Conservation (phyloP, 352 stramenopile genomes). For the Phytophthora quininea region DNA sequence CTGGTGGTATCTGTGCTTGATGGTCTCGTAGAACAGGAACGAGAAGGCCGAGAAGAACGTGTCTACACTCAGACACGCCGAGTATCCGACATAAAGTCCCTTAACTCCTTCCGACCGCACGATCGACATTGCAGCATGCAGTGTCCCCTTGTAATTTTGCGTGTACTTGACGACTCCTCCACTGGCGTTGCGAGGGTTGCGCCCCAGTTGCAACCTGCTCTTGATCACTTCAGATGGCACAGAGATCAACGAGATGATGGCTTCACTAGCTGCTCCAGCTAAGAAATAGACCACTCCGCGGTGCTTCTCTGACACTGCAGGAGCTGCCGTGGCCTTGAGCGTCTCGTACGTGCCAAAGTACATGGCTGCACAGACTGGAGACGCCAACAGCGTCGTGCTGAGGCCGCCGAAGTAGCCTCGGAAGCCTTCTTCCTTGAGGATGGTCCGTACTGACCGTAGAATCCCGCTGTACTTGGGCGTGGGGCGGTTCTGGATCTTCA, state of each 20-base stretch:
- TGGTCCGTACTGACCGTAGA: slow-evolving; percentile 61
- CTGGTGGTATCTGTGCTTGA: slow-evolving; percentile 58
- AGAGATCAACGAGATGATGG: slow-evolving; percentile 70
- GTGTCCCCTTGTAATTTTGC: slow-evolving; percentile 71
- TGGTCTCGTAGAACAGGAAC: slow-evolving; percentile 85
- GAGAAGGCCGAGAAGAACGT: slow-evolving; percentile 83
- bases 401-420: slow-evolving; percentile 77
- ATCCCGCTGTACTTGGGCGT: slow-evolving; percentile 70
- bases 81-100: slow-evolving; percentile 78
- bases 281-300: slow-evolving; percentile 71
- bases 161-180: slow-evolving; percentile 72
- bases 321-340: slow-evolving; percentile 56
- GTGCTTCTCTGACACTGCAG: slow-evolving; percentile 53
- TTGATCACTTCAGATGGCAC: slow-evolving; percentile 86
- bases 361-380: slow-evolving; percentile 69
- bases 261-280: slow-evolving; percentile 67
- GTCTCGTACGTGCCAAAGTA: slow-evolving; percentile 87
- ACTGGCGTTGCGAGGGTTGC: slow-evolving; percentile 72
- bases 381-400: slow-evolving; percentile 75
- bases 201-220: slow-evolving; percentile 71
- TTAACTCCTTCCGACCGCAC: slow-evolving; percentile 62
- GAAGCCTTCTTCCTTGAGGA: slow-evolving; percentile 75
- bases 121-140: slow-evolving; percentile 69
- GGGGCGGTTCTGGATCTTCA: slow-evolving; percentile 74
- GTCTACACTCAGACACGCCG: slow-evolving; percentile 80